phyloP scores from a whole-genome alignment of 805 yeast genomes.

The Myxozyma sirexii region DNA sequence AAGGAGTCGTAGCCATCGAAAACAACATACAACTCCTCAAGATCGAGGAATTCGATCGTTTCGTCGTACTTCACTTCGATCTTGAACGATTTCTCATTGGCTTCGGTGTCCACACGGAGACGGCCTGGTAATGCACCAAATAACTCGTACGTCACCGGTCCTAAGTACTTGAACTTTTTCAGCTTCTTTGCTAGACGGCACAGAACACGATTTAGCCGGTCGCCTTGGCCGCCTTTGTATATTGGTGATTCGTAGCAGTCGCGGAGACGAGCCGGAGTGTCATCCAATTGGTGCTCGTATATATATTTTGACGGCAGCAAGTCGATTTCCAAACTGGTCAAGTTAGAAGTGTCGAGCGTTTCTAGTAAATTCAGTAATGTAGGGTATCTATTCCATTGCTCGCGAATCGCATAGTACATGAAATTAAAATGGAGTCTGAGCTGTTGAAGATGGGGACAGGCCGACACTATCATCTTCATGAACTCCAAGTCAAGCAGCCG shows the following conservation, averaged over 20 bases:
- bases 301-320: neutral
- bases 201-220: slow-evolving; percentile 4
- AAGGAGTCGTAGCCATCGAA: slow-evolving; percentile 6
- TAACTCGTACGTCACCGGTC: slow-evolving; percentile 15
- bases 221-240: slow-evolving; percentile 8
- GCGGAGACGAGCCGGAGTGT: neutral
- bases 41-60: neutral
- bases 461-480: neutral
- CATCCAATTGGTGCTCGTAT: too few relatives aligned
- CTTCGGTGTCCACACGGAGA: neutral
- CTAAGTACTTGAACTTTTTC: slow-evolving; percentile 2
- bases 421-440: neutral
- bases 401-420: neutral
- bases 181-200: neutral
- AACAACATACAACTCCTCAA: slow-evolving; percentile 1
- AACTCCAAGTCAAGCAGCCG: too few relatives aligned
- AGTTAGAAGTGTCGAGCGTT: neutral
- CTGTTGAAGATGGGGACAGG: neutral
- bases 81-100: neutral
- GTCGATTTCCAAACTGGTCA: neutral
- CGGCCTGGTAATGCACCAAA: slow-evolving; percentile 6
- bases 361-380: neutral
- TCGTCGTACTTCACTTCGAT: neutral
- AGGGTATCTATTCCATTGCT: neutral
- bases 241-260: slow-evolving; percentile 11